phyloP scores from a whole-genome alignment of 179 eudicot species.

The Beta corolliflora region DNA sequence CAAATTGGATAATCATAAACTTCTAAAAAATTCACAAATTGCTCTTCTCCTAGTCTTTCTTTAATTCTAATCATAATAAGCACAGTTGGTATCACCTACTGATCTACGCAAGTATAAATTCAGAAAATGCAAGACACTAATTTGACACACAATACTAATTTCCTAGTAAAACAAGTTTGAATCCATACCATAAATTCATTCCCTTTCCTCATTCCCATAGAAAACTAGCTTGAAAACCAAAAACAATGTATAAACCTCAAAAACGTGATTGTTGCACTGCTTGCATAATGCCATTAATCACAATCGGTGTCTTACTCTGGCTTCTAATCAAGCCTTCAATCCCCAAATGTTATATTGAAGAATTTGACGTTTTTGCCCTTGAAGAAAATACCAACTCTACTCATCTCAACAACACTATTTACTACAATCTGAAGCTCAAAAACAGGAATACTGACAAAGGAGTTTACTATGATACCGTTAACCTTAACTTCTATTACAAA shows the following conservation, averaged over 20 bases:
- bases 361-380: slow-evolving; percentile 57
- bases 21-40: too few species aligned
- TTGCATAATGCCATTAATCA: slow-evolving; percentile 41
- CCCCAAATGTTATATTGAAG: slow-evolving; percentile 56
- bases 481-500: slow-evolving; percentile 45
- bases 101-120: too few species aligned
- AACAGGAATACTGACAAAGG: slow-evolving; percentile 59
- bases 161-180: background rate
- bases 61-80: too few species aligned
- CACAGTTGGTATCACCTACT: too few species aligned
- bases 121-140: too few species aligned
- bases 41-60: too few species aligned
- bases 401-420: slow-evolving; percentile 35
- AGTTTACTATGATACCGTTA: slow-evolving; percentile 57
- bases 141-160: too few species aligned
- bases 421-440: slow-evolving; percentile 57
- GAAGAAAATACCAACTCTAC: slow-evolving; percentile 31
- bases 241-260: background rate
- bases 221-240: background rate
- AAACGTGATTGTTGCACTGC: background rate
- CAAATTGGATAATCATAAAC: too few species aligned
- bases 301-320: slow-evolving; percentile 58
- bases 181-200: background rate
- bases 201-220: too few species aligned
- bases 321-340: slow-evolving; percentile 44